Conservation (phyloP, 1,284 basidiomycete species). For the Cutaneotrichosporon spelunceum region DNA sequence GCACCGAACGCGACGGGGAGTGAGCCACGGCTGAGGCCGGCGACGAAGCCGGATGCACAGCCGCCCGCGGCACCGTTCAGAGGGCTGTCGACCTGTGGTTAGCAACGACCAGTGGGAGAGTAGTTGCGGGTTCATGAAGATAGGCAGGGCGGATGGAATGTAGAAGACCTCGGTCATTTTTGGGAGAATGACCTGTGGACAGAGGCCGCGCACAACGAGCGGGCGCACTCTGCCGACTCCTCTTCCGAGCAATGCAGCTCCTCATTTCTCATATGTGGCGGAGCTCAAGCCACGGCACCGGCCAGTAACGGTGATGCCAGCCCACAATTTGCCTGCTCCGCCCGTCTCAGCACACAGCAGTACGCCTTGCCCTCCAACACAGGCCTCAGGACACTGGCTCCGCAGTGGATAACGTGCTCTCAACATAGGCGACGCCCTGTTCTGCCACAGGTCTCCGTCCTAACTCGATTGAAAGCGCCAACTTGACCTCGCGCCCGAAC, state of each 20-base stretch:
- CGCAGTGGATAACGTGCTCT: neutral
- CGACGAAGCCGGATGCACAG: slow-evolving; percentile 88
- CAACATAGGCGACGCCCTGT: neutral
- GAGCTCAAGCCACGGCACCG: neutral
- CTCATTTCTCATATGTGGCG: neutral
- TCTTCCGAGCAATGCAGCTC: neutral
- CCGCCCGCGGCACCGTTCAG: slow-evolving; percentile 82
- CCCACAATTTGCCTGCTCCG: neutral
- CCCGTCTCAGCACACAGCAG: neutral
- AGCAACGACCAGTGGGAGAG: neutral
- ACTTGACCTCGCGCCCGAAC: neutral
- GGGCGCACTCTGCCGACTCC: neutral
- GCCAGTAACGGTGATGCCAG: neutral
- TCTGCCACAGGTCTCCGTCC: no score
- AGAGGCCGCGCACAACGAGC: neutral
- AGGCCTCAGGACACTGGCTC: neutral
- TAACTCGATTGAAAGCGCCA: neutral
- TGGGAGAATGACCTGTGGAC: neutral
- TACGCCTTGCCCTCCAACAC: neutral
- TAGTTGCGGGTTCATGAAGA: no score
- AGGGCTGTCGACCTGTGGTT: slow-evolving; percentile 64
- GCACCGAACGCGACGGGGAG: slow-evolving; percentile 77
- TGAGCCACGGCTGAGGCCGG: slow-evolving; percentile 78
- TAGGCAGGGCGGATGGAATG: neutral
- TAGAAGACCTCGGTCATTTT: neutral